Percentiles rank a stretch among this genome's conserved stretches.
These are phyloP conservation scores for Xerophyta viscosa DNA, from an alignment of 106 monocot species.

Conservation along the genomic window DNA sequence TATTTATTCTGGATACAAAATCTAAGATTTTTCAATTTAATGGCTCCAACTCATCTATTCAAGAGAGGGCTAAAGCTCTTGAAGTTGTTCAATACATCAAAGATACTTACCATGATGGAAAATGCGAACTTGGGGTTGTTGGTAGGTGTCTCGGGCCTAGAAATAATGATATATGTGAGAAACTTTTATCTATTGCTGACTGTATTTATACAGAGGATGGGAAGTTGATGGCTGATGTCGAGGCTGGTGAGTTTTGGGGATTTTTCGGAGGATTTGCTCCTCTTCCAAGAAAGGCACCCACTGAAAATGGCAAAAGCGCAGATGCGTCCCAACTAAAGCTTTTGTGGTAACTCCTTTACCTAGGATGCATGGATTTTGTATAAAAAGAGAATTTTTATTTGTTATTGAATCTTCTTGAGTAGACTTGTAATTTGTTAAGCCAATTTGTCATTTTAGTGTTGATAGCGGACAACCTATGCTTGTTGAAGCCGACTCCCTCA, in stretches of 20 bases:
- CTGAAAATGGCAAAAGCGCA: conserved; percentile 25
- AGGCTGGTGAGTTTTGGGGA: conserved; percentile 89
- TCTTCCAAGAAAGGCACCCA: conserved; percentile 60
- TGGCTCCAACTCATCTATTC: conserved; percentile 52
- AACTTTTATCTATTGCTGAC: not conserved
- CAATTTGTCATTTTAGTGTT: conserved; percentile 24
- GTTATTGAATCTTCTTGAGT: too few species aligned
- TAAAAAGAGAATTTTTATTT: too few species aligned
- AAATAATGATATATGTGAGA: not conserved
- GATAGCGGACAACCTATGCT: conserved; percentile 41
- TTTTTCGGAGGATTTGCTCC: conserved; percentile 98
- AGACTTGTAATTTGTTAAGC: too few species aligned
- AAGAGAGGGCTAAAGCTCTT: conserved; percentile 58
- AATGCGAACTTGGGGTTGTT: conserved; percentile 42
- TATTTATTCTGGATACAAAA: conserved; percentile 56
- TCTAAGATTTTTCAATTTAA: conserved; percentile 59
- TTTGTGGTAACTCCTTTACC: conserved; percentile 37
- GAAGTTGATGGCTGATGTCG: conserved; percentile 88
- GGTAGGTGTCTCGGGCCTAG: conserved; percentile 18
- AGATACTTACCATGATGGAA: conserved; percentile 57
- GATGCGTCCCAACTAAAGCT: conserved; percentile 40
- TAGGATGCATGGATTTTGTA: not conserved
- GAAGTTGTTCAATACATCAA: conserved; percentile 57
- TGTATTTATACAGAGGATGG: conserved; percentile 61
- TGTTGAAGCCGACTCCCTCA: conserved; percentile 49